A percentile compares a stretch with the other conserved stretches of the same genome.
phyloP scores from a whole-genome alignment of 306 rosid species.

The Astragalus glycyphyllos region DNA sequence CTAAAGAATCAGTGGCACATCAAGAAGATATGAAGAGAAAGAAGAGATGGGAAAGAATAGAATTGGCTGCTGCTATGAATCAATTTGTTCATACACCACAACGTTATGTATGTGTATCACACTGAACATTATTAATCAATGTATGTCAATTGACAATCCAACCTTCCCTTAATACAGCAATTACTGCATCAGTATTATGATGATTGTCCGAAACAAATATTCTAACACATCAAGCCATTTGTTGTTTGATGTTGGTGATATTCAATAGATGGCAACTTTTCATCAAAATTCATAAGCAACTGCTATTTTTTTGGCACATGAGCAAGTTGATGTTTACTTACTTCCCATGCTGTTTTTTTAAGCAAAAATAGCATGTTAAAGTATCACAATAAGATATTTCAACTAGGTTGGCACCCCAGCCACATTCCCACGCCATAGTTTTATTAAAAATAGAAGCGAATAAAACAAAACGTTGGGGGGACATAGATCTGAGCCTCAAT shows the following conservation, averaged over 20 bases:
- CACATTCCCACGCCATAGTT: too few species aligned
- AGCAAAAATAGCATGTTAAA: too few species aligned
- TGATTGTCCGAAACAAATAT: slow-evolving; percentile 11
- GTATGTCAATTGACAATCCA: slow-evolving; percentile 40
- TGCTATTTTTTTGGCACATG: too few species aligned
- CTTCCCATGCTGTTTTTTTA: too few species aligned
- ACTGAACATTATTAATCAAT: slow-evolving; percentile 37
- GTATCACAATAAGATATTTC: too few species aligned
- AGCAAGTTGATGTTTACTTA: too few species aligned
- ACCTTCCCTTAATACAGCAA: not conserved
- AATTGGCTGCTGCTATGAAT: slow-evolving; percentile 59
- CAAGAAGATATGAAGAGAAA: slow-evolving; percentile 59
- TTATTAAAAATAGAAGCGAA: too few species aligned
- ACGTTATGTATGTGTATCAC: slow-evolving; percentile 52
- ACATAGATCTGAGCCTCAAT: too few species aligned
- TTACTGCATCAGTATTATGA: not conserved
- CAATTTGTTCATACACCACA: slow-evolving; percentile 48
- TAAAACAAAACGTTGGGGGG: too few species aligned
- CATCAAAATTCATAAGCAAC: too few species aligned
- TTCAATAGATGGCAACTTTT: too few species aligned
- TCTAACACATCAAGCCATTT: slow-evolving; percentile 1
- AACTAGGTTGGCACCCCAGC: too few species aligned
- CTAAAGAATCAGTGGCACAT: slow-evolving; percentile 50
- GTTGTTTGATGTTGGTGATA: not conserved
- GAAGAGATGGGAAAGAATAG: slow-evolving; percentile 66